Conservation (phyloP, 23 red algal genomes). For the Gracilaria caudata region DNA sequence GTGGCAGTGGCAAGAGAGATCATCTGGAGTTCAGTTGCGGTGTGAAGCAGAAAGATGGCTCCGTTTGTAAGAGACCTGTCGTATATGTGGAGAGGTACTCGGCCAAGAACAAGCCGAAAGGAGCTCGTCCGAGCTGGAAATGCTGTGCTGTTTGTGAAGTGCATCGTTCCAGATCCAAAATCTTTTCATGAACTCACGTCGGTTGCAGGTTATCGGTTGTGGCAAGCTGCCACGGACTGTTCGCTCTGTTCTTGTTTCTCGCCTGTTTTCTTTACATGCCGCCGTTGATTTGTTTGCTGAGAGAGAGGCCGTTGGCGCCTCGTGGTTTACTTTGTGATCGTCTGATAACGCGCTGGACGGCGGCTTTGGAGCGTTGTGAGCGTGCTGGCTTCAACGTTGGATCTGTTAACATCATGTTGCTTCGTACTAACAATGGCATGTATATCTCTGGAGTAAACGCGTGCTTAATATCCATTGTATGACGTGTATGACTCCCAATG, state of each 20-base stretch:
- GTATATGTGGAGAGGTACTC: constrained; percentile 21
- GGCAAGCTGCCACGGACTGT: neutral
- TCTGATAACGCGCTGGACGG: neutral
- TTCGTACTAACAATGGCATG: constrained; percentile 3
- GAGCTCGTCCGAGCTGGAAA: constrained; percentile 5
- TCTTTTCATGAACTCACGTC: neutral
- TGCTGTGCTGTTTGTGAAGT: constrained; percentile 19
- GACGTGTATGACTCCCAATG: no score
- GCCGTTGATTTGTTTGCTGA: neutral
- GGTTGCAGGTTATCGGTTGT: neutral
- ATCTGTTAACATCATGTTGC: constrained; percentile 6
- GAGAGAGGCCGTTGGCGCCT: neutral
- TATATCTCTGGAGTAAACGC: neutral
- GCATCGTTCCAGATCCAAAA: constrained; percentile 14
- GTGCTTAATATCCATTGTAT: neutral
- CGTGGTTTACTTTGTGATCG: neutral
- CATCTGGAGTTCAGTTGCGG: constrained; percentile 25
- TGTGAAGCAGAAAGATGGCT: constrained; percentile 9
- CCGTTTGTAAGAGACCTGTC: neutral
- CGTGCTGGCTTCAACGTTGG: neutral
- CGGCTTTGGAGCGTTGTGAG: neutral
- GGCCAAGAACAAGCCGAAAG: constrained; percentile 10
- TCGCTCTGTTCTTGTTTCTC: neutral
- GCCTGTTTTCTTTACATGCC: neutral
- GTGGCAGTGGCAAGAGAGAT: constrained; percentile 5